phyloP scores from a whole-genome alignment of 139 green algal species.

The Volvox reticuliferus region DNA sequence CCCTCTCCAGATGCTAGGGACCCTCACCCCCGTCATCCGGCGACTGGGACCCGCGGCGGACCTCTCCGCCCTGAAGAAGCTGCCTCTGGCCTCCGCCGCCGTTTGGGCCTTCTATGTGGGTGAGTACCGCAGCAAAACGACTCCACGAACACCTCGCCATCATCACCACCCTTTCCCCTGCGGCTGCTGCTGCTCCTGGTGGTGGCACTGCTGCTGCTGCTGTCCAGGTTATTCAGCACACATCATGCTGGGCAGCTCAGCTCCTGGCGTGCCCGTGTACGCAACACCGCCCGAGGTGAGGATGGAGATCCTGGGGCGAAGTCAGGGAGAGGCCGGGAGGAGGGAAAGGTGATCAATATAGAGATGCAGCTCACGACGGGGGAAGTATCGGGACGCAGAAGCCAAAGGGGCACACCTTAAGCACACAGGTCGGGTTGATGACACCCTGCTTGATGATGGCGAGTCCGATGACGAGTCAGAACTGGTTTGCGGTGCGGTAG shows the following conservation, averaged over 20 bases:
- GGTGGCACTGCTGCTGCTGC: background rate
- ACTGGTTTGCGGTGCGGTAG: too few species aligned
- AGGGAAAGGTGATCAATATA: too few species aligned
- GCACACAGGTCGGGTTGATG: too few species aligned
- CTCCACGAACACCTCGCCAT: too few species aligned
- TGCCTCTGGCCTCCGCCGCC: constrained; percentile 63
- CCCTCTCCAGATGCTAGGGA: constrained; percentile 43
- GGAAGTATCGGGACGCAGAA: too few species aligned
- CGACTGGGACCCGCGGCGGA: constrained; percentile 70
- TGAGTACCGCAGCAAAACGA: constrained; percentile 36
- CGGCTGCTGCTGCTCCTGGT: background rate
- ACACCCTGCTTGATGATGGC: too few species aligned
- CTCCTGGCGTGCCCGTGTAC: constrained; percentile 71
- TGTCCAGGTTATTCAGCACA: constrained; percentile 66
- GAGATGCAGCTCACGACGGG: too few species aligned
- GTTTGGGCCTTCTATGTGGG: constrained; percentile 78
- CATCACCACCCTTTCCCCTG: background rate
- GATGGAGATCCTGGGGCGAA: too few species aligned
- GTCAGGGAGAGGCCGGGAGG: too few species aligned
- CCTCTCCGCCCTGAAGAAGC: constrained; percentile 65
- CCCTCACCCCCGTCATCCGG: constrained; percentile 66
- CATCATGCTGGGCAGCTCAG: constrained; percentile 67
- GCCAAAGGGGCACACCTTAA: too few species aligned
- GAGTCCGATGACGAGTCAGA: too few species aligned
- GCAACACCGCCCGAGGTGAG: constrained; percentile 63